Evolutionary conservation across 1,284 basidiomycete species (phyloP).

Genomic region (Fomitopsis betulina): DNA sequence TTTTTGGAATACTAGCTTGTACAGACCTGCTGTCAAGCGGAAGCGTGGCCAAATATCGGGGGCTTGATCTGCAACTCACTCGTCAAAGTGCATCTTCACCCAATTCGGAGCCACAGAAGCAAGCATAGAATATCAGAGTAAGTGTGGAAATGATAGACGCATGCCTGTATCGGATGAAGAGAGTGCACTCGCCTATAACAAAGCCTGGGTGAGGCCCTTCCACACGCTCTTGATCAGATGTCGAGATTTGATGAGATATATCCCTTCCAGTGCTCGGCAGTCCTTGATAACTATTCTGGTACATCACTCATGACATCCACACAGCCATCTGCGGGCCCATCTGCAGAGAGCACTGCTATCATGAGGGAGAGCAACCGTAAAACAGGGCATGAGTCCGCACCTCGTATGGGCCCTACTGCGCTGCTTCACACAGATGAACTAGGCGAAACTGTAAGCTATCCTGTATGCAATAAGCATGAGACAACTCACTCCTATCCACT

Average conservation of each 20-base stretch:
- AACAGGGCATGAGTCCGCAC: no score
- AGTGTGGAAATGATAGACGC: background rate
- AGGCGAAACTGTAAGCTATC: background rate
- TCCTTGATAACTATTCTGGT: background rate
- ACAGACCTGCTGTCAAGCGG: background rate
- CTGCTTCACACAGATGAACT: background rate
- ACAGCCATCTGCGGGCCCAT: no score
- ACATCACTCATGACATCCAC: no score
- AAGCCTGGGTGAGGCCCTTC: background rate
- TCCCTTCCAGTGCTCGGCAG: background rate
- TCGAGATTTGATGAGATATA: background rate
- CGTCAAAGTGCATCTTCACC: background rate
- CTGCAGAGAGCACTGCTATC: no score
- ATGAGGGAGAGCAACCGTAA: no score
- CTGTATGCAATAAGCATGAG: background rate
- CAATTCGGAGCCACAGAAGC: background rate
- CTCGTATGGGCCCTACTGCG: no score
- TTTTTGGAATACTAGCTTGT: no score
- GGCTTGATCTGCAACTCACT: background rate
- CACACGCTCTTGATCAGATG: background rate
- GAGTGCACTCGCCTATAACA: background rate
- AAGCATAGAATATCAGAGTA: background rate
- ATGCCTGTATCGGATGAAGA: background rate
- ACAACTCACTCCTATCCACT: background rate
- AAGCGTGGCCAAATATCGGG: background rate